These are phyloP conservation scores for Aphanomyces astaci DNA, from an alignment of 352 stramenopile genomes.

Conservation along the genomic window DNA sequence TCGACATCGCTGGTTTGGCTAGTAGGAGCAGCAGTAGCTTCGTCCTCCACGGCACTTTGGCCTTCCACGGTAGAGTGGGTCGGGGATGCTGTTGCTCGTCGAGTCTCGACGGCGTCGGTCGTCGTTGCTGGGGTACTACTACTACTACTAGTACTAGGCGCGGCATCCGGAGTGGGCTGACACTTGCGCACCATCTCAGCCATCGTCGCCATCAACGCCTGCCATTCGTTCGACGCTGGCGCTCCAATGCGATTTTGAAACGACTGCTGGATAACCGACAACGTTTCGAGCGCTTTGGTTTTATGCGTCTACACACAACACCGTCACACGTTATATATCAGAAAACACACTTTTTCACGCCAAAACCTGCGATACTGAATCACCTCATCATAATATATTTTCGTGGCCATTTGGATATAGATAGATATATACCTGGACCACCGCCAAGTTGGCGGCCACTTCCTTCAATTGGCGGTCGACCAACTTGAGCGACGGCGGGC, in stretches of 20 bases:
- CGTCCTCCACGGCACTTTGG: no score
- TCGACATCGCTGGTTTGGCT: neutral
- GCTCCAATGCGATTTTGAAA: neutral
- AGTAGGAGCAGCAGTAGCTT: no score
- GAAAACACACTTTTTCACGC: no score
- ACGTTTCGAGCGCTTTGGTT: neutral
- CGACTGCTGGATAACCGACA: neutral
- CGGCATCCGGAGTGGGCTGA: neutral
- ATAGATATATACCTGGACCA: neutral
- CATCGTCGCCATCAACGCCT: conserved; percentile 3
- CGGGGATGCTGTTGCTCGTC: neutral
- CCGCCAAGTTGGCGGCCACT: neutral
- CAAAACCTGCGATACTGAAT: no score
- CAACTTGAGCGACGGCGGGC: conserved; percentile 13
- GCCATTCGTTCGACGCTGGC: neutral
- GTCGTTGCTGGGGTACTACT: neutral
- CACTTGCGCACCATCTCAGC: conserved; percentile 2
- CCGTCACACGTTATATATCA: no score
- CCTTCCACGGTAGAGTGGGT: no score
- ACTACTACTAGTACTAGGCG: no score
- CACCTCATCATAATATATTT: no score
- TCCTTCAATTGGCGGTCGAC: conserved; percentile 18
- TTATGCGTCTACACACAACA: conserved; percentile 6
- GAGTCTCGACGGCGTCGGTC: neutral
- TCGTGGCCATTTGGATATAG: no score